Base-by-base conservation (phyloP, 768 basidiomycete genomes). In the Fomitopsis pulvina region DNA sequence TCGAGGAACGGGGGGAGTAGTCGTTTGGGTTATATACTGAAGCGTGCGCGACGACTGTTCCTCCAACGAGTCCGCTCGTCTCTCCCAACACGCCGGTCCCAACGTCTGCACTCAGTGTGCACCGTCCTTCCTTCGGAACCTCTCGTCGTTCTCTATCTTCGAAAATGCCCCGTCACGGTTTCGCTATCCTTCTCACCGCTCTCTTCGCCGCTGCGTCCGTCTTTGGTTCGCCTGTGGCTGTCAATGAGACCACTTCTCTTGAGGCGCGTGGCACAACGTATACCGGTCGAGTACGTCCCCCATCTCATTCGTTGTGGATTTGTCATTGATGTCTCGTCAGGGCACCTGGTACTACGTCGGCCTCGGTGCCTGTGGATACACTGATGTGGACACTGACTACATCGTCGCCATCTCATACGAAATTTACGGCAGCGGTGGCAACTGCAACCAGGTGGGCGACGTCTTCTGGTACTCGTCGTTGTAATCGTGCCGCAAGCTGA, bases 271-370 rank as follows among this genome's bases (percentile, higher is more conserved):
- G n/a, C 14, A 37, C 34, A 5, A 37, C 34, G 14, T 18, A 37
- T 18, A 37, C 34, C 34, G 34, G 34, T 18, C 14, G 34, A 18
- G 34, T 37, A 37, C 14, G 34, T 37, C 18, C 34, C 34, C 14
- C 4, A 12, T 16, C 18, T 14, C 4, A 14, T 6, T 6, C 34
- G 6, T 16, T 32, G 7, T 16, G 18, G 4, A 18, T 6, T 7
- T 18, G 18, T 4, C 14, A 37, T 18, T 37, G 14, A 37, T 18
- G 5, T 5, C 18, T 7, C 14, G 6, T n/a, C 26, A 87, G 85
- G 85, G 78, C 40, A 87, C 85, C 29, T 87, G 76, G 76, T 87
- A 77, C 62, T 52, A 80, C 52, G 74, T 73, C 47, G 79, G 66
- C 28, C 58, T 71, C 21, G 85, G 84, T 37, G 84, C 85, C 63